Evolutionary conservation across 768 basidiomycete genomes (phyloP).

Genomic region (Amanita molliuscula): DNA sequence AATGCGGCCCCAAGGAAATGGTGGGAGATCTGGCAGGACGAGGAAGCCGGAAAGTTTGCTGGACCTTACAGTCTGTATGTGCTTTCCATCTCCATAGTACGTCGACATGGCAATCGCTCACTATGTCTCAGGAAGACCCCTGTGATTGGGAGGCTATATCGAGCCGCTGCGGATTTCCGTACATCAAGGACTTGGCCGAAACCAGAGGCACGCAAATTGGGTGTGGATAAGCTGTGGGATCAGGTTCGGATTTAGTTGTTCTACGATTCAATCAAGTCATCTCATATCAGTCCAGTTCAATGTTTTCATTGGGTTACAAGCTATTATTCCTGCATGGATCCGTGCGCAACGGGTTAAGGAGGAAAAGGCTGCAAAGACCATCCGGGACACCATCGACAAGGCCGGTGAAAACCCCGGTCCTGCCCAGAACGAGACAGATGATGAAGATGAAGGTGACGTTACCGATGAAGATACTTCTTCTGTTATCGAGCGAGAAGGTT

Average conservation of each 20-base stretch:
- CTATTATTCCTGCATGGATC: background rate
- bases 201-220: conserved; percentile 15
- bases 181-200: conserved; percentile 28
- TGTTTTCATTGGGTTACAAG: background rate
- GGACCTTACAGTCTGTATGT: conserved; percentile 43
- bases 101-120: conserved; percentile 2
- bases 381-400: background rate
- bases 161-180: conserved; percentile 50
- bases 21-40: conserved; percentile 68
- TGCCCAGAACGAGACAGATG: background rate
- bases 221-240: conserved; percentile 48
- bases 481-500: background rate
- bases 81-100: background rate
- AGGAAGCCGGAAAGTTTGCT: conserved; percentile 36
- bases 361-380: background rate
- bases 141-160: conserved; percentile 43
- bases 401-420: background rate
- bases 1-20: conserved; percentile 27
- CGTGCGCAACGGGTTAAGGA: background rate
- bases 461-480: background rate
- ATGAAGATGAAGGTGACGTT: background rate
- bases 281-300: conserved; percentile 22
- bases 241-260: conserved; percentile 30
- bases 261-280: conserved; percentile 17
- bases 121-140: conserved; percentile 26